Evolutionary conservation across 2,329 filamentous ascomycete genomes (phyloP).

Genomic region (Lasiodiplodia citricola): DNA sequence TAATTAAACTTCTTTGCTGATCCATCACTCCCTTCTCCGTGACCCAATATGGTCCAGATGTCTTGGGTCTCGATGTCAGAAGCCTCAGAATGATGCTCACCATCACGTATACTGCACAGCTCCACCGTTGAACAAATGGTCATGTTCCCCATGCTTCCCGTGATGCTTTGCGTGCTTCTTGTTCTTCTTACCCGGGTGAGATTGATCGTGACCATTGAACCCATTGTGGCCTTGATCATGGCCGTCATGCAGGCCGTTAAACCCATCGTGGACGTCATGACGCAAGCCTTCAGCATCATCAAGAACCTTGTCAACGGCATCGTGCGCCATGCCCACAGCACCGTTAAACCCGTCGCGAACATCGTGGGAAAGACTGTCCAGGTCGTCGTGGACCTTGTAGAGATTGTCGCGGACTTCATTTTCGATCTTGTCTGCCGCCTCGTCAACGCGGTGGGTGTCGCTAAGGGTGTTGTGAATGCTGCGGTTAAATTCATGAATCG

Average conservation of each 20-base stretch:
- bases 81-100: too few species aligned
- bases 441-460: background rate
- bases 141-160: too few species aligned
- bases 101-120: too few species aligned
- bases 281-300: background rate
- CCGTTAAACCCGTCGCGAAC: background rate
- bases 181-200: background rate
- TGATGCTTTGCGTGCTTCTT: background rate
- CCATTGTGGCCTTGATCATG: background rate
- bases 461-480: background rate
- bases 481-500: background rate
- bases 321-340: background rate
- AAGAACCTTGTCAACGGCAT: background rate
- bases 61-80: too few species aligned
- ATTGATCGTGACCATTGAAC: background rate
- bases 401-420: background rate
- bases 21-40: too few species aligned
- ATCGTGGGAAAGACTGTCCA: background rate
- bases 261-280: background rate
- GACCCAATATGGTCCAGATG: too few species aligned
- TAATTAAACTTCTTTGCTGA: too few species aligned
- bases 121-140: too few species aligned
- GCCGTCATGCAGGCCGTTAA: background rate
- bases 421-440: background rate
- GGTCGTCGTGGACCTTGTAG: background rate